Evolutionary conservation across 2,329 filamentous ascomycete genomes (phyloP).

Genomic region (Colletotrichum sp.): DNA sequence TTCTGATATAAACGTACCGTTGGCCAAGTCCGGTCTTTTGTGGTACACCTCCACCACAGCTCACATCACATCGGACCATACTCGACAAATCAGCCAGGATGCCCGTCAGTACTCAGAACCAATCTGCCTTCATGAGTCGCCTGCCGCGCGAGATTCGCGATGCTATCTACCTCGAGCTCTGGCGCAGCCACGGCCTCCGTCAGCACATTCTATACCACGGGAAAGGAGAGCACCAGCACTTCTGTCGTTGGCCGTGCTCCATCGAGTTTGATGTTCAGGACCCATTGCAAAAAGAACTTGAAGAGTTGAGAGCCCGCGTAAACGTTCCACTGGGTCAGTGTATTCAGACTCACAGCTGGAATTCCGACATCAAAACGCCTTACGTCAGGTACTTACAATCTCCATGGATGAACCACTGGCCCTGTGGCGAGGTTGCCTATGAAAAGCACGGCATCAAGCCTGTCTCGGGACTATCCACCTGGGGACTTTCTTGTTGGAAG

Average conservation of each 20-base stretch:
- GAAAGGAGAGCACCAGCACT: not conserved
- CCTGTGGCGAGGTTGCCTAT: not conserved
- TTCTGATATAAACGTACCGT: not conserved
- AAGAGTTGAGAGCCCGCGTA: not conserved
- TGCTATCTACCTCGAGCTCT: slow-evolving; percentile 20
- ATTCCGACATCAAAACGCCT: not conserved
- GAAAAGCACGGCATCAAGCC: not conserved
- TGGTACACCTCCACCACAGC: not conserved
- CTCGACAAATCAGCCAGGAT: not conserved
- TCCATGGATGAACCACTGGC: slow-evolving; percentile 11
- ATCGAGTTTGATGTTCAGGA: slow-evolving; percentile 5
- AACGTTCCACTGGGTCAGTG: too few species aligned
- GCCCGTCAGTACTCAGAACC: not conserved
- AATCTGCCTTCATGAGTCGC: slow-evolving; percentile 1
- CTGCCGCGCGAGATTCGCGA: slow-evolving; percentile 19
- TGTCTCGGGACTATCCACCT: not conserved
- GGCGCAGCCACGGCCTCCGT: not conserved
- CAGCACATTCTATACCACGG: slow-evolving; percentile 17
- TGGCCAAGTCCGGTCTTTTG: not conserved
- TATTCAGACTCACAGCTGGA: too few species aligned
- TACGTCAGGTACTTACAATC: not conserved
- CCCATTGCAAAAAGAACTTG: not conserved
- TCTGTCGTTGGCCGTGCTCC: slow-evolving; percentile 18
- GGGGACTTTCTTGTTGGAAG: not conserved
- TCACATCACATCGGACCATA: not conserved